Base-by-base conservation (phyloP, 2,329 filamentous ascomycete genomes). In the Immersiporthe knoxdaviesiana region DNA sequence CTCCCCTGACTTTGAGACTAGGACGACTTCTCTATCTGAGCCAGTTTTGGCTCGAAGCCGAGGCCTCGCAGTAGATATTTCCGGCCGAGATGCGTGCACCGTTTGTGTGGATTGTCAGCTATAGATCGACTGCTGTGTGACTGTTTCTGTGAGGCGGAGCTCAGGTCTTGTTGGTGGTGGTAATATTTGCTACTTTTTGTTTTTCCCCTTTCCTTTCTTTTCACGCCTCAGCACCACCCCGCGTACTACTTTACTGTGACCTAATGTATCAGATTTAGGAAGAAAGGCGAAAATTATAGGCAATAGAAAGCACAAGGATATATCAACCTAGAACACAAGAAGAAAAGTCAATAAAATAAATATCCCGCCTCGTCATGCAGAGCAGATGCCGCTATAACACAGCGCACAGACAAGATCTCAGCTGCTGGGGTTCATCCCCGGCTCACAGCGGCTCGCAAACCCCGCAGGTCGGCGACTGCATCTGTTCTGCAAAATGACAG, bases 401-500 rank as follows among this genome's bases (percentile, higher is more conserved):
- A 30, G 7, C 52, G 27, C 52, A 56, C 27, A 56, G 52, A 56
- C 52, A 56, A 56, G 52, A 56, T 56, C 52, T 56, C 27, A 56
- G 52, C 24, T 30, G 52, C 24, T 56, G 27, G 27, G 24, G 27
- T 30, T 56, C 52, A 56, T 56, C 52, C 52, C 52, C 52, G 52
- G 24, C 18, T 56, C 27, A 47, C 44, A n/a, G 44, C 44, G 24
- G 52, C 24, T 56, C 52, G 52, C 24, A 56, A 56, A 56, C 24
- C 52, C 52, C 52, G 27, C 24, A 56, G 52, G 52, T 56, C 52
- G 52, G 52, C 52, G 52, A 56, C 52, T 32, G 52, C 52, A 54
- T 54, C 24, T 54, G 14, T 30, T 54, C 52, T 32, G 4, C 14
- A 32, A 18, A 8, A 32, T 32, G 52, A 56, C 27, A 56, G 24